These are phyloP conservation scores for Fabrea salina DNA, from an alignment of 169 alveolate species.

Conservation along the genomic window DNA sequence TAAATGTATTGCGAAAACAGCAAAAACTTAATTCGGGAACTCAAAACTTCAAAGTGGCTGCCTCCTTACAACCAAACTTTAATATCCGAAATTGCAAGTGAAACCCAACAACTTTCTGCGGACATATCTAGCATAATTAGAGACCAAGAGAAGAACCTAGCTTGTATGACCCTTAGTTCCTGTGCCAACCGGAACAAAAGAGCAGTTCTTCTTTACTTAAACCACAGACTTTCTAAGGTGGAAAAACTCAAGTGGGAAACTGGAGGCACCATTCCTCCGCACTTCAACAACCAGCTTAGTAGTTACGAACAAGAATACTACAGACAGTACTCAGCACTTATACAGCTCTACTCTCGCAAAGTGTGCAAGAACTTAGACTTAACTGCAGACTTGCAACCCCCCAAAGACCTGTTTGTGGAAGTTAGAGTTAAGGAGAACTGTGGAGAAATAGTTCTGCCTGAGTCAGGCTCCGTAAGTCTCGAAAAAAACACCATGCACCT, in stretches of 20 bases:
- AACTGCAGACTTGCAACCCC: slow-evolving; percentile 50
- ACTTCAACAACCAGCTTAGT: slow-evolving; percentile 28
- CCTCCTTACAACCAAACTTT: slow-evolving; percentile 15
- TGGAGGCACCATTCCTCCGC: slow-evolving; percentile 39
- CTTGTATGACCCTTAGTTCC: no score
- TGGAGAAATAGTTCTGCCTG: slow-evolving; percentile 49
- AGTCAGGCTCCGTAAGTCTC: slow-evolving; percentile 44
- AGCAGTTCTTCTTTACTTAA: slow-evolving; percentile 27
- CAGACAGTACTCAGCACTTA: slow-evolving; percentile 30
- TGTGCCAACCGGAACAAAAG: slow-evolving; percentile 27
- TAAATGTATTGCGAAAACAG: slow-evolving; percentile 20
- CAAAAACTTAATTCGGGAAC: slow-evolving; percentile 29
- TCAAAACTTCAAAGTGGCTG: slow-evolving; percentile 30
- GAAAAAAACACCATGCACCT: slow-evolving; percentile 47
- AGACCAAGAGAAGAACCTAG: no score
- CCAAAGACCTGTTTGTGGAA: slow-evolving; percentile 51
- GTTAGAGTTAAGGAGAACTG: slow-evolving; percentile 44
- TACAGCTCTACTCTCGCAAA: slow-evolving; percentile 37
- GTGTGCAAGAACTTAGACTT: slow-evolving; percentile 36
- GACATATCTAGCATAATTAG: no score
- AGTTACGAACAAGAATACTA: slow-evolving; percentile 48
- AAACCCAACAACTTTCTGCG: no score
- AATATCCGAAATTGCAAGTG: not conserved
- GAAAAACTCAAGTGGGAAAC: slow-evolving; percentile 8
- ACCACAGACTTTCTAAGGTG: slow-evolving; percentile 12